phyloP scores from a whole-genome alignment of 2,329 filamentous ascomycete species.

The Leptographium wingfieldii region DNA sequence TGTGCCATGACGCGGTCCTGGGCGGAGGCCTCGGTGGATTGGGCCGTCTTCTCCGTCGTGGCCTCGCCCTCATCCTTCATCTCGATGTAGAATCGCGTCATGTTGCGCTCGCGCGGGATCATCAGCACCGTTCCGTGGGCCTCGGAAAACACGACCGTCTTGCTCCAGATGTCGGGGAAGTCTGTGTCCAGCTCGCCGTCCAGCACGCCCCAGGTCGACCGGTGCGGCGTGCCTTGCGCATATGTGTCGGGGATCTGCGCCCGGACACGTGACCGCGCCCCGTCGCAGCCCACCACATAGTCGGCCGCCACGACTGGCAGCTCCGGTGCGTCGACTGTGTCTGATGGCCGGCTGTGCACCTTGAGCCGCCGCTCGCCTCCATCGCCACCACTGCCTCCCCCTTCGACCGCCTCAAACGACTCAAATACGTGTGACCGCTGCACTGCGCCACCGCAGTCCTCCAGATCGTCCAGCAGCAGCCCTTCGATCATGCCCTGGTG shows the following conservation, averaged over 20 bases:
- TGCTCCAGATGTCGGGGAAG: conserved; percentile 65
- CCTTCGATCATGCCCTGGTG: conserved; percentile 68
- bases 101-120: conserved; percentile 58
- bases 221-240: not conserved
- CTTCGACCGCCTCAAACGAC: conserved; percentile 23
- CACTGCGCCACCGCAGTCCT: conserved; percentile 50
- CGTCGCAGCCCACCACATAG: conserved; percentile 61
- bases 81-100: conserved; percentile 53
- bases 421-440: conserved; percentile 50
- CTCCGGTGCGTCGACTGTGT: not conserved
- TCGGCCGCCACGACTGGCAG: conserved; percentile 23
- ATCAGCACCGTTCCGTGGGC: conserved; percentile 55
- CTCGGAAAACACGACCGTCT: conserved; percentile 55
- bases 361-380: not conserved
- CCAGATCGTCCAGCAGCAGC: conserved; percentile 55
- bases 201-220: conserved; percentile 53
- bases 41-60: conserved; percentile 14
- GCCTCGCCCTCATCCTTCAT: conserved; percentile 25
- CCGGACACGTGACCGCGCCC: conserved; percentile 57
- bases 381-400: not conserved
- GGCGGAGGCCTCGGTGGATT: conserved; percentile 12
- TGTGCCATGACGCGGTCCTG: conserved; percentile 55
- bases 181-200: conserved; percentile 59
- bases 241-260: conserved; percentile 38
- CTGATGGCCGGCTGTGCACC: not conserved